Evolutionary conservation across 1,284 basidiomycete species (phyloP), one percentile per base, ranked within the genome.

Genomic region (Exobasidium cylindrosporum): DNA sequence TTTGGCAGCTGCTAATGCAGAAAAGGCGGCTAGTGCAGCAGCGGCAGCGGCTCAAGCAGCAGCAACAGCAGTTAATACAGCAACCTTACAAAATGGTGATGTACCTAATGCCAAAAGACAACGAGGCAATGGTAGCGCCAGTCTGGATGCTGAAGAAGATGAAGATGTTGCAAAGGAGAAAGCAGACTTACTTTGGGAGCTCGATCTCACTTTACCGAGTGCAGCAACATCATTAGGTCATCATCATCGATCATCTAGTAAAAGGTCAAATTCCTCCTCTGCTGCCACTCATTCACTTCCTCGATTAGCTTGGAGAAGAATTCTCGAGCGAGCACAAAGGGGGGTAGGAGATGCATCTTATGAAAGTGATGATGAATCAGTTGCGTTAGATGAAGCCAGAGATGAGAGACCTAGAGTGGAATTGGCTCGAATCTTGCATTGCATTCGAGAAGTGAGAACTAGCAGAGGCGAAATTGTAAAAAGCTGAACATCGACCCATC

Each of bases 341-440:
- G 74, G 74, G 0, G 70, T 75, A 1, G 74, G 74, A 17, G 74
- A 76, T 44, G 74, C 74, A 17, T 68, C 69, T 61, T 76, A 76
- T 59, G 68, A 75, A 40, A 65, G 62, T 46, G 73, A 72, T 60
- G 72, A 73, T 40, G 74, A 76, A 40, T 69, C 67, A 13, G 67
- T 66, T 11, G 70, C 69, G 0, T 46, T 62, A 26, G 63, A 72
- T 31, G 73, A 75, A 57, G 73, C 71, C 24, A 59, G 64, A 46
- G 64, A 50, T 44, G 71, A 69, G 24, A 55, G 66, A n/a, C 63
- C 65, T n/a, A 23, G 67, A 7, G 60, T 60, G 0, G 73, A 74
- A 52, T 54, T 74, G 35, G 63, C 62, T 30, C 46, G 72, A 11
- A 68, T 73, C 32, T 31, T 74, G n/a, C 66, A 61, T 0, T 64